Base-by-base conservation (phyloP, 345 rosid species). In the sweet orange (Citrus sinensis) region DNA sequence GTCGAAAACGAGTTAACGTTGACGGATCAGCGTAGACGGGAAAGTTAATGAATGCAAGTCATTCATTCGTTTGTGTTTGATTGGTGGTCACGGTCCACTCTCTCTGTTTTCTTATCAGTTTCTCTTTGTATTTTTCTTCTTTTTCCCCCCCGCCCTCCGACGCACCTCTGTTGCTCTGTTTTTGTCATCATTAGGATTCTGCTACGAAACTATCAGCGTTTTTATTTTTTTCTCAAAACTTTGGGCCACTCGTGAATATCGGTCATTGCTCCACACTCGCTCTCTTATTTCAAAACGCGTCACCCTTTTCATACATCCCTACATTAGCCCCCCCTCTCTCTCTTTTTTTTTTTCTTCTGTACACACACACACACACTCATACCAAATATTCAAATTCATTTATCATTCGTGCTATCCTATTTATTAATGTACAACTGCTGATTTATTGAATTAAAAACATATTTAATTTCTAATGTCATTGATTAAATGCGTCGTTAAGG, bases 1-100 rank as follows among this genome's bases (percentile, higher is more conserved):
- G 72, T 80, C 69, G 37, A 80, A 80, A 80, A 80, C 84, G 86
- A 78, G 87, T 76, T 39, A 5, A 5, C 69, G n/a, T 64, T 62
- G 80, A 46, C 51, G 51, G 16, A 42, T 11, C 4, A 42, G 16
- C 51, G 0, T 30, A 30, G 16, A 80, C 73, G 68, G 78, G 49
- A 1, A 8, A 37, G 11, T 58, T 5, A 9, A 11, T 0, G 51
- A 46, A 42, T 10, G 49, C 49, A 42, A 10, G 4, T 3, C 16
- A 3, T 46, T 46, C 16, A 3, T 3, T 11, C 13, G 51, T 3
- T 32, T 32, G 34, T 4, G 51, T 11, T 46, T 40, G 46, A 0
- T 46, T 11, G 51, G 51, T 46, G 16, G 51, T 46, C 51, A 1
- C 3, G 51, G 51, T 11, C 51, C 51, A 46, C 25, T 16, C 5